Evolutionary conservation across 1,284 basidiomycete genomes (phyloP), one percentile per base, ranked within the genome.

Genomic region (Phlebopus sp.): DNA sequence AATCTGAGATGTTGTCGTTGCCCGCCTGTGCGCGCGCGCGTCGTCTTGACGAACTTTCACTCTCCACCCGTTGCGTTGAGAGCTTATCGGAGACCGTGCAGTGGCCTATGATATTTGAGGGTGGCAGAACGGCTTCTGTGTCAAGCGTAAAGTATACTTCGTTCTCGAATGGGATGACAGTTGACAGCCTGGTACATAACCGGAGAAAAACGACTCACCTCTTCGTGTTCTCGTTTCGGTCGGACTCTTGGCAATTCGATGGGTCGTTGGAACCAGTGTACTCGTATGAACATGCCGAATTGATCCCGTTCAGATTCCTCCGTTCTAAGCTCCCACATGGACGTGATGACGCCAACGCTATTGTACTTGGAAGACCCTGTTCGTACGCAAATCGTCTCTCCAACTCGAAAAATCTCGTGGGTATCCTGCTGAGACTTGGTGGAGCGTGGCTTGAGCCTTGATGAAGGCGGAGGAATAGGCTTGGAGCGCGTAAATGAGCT

Each of bases 201-300:
- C 40, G 30, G 23, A 30, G 25, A 18, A 35, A 10, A 15, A 39
- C 4, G 32, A 66, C 73, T 36, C 45, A 86, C 86, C 66, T 81
- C 72, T 30, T 69, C 59, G 59, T 82, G 74, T 9, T 78, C 74
- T 38, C 81, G 73, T 53, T 76, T 77, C 1, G 77, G 78, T 25
- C 86, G 73, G 46, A 80, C 66, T 23, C 67, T 63, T 3, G 83
- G 75, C 44, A 88, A 69, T 58, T 88, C 80, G 0, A 66, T 64
- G 0, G 84, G 84, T 15, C 79, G 70, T 49, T 83, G 64, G 57
- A 88, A 89, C 86, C 86, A 88, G 54, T 87, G 86, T 27, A 88
- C 64, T 32, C 77, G 73, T 27, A 86, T 64, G 44, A 75, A 70
- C 68, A 80, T 77, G 44, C 66, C 72, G 27, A 44, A 35, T 1